phyloP scores from a whole-genome alignment of 2,329 filamentous ascomycete genomes.

The Aspergillus ibericus region DNA sequence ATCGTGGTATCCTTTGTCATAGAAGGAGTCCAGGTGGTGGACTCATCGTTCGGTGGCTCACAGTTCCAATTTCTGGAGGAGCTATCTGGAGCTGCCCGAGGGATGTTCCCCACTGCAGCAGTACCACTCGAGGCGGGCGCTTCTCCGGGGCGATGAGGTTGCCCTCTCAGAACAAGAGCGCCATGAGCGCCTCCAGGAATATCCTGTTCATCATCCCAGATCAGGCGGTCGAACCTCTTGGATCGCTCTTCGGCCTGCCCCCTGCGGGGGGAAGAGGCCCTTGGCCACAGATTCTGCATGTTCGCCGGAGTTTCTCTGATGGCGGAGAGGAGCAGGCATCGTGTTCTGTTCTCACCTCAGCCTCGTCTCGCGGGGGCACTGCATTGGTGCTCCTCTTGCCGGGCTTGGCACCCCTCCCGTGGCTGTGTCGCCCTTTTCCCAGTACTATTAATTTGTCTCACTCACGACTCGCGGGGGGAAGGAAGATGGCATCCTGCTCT shows the following conservation, averaged over 20 bases:
- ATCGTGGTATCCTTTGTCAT: not conserved
- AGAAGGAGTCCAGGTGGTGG: not conserved
- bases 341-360: no score
- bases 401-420: no score
- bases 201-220: not conserved
- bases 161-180: not conserved
- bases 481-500: not conserved
- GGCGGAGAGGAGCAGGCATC: not conserved
- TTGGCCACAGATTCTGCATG: not conserved
- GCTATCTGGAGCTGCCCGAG: no score
- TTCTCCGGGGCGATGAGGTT: not conserved
- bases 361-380: no score
- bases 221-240: not conserved
- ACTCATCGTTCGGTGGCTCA: not conserved
- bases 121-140: not conserved
- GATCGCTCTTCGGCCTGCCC: not conserved
- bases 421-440: no score
- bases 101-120: not conserved
- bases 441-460: no score
- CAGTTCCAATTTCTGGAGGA: not conserved
- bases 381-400: no score
- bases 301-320: not conserved
- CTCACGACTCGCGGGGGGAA: not conserved
- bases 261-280: accelerated
- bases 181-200: not conserved